Base-by-base conservation (phyloP, 2,329 filamentous ascomycete species). In the Ophiocordyceps camponoti-saundersi region DNA sequence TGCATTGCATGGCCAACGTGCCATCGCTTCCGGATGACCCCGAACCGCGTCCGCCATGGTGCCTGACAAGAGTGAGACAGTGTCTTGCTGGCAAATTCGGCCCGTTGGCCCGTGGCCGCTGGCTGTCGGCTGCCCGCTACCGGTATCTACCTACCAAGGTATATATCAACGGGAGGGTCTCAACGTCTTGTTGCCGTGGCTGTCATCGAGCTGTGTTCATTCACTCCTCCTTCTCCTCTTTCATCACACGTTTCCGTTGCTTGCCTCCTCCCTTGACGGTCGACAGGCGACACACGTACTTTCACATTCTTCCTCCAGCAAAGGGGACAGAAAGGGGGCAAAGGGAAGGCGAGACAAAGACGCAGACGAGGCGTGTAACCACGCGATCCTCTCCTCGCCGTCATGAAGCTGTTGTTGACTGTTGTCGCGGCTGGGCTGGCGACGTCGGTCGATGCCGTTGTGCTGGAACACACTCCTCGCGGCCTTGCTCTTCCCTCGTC, bases 401-500 rank as follows among this genome's bases (percentile, higher is more conserved):
- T 22, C 50, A 66, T 65, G 63, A 65, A 61, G 61, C 53, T 57
- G 43, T 48, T 55, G 39, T 55, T 56, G 36, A 45, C 64, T 39
- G 51, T 61, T 30, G 58, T 57, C 45, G 57, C 59, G 42, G 52
- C 61, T 29, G 49, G 61, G 22, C 51, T 65, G 50, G 56, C 57
- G 20, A 57, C 55, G 30, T 53, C 58, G 49, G 53, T 52, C 42
- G 56, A 61, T 29, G 59, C 57, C 39, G 47, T n/a, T n/a, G 36
- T 39, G 16, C 16, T 39, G 36, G 36, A 39, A n/a, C 16, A 10
- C 16, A n/a, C n/a, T 39, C 36, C 36, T 39, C 36, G 36, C 16
- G 20, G 12, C 20, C 41, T 49, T 34, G 48, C 48, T 32, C 60
- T 67, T 15, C 65, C 67, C 4, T 52, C 55, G 29, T 75, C 72